Evolutionary conservation across 2,329 filamentous ascomycete species (phyloP).

Genomic region (Myotisia sp.): DNA sequence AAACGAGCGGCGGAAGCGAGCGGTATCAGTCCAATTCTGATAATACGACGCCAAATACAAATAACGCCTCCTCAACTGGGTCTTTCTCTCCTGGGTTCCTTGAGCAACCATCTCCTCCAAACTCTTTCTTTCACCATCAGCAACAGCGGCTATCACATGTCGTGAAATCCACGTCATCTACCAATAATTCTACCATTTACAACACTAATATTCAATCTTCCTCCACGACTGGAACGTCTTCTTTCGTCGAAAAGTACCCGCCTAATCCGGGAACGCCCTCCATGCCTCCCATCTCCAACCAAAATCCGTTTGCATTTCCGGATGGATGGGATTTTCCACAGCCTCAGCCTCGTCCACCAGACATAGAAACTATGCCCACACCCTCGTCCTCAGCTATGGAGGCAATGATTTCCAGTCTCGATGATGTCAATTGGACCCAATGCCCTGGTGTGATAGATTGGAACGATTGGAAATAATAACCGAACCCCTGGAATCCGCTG

Average conservation of each 20-base stretch:
- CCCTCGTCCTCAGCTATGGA: conserved; percentile 1
- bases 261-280: not conserved
- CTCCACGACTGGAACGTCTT: too few species aligned
- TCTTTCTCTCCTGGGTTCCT: conserved; percentile 21
- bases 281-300: conserved; percentile 10
- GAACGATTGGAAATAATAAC: conserved; percentile 17
- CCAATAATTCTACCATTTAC: not conserved
- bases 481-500: not conserved
- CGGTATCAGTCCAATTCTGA: conserved; percentile 20
- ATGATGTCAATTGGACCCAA: conserved; percentile 25
- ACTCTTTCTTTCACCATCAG: conserved; percentile 13
- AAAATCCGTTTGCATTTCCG: conserved; percentile 17
- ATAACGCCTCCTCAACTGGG: conserved; percentile 26
- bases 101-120: conserved; percentile 18
- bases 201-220: conserved; percentile 10
- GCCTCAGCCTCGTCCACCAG: conserved; percentile 10
- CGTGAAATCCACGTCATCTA: not conserved
- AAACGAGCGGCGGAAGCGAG: conserved; percentile 18
- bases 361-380: conserved; percentile 2
- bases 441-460: conserved; percentile 18
- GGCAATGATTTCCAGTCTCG: conserved; percentile 17
- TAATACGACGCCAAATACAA: conserved; percentile 23
- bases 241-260: too few species aligned
- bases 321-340: conserved; percentile 20
- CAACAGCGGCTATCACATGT: conserved; percentile 1